Evolutionary conservation across 768 basidiomycete genomes (phyloP), one percentile per base, ranked within the genome.

Genomic region (Neoboletus brunneissimus): DNA sequence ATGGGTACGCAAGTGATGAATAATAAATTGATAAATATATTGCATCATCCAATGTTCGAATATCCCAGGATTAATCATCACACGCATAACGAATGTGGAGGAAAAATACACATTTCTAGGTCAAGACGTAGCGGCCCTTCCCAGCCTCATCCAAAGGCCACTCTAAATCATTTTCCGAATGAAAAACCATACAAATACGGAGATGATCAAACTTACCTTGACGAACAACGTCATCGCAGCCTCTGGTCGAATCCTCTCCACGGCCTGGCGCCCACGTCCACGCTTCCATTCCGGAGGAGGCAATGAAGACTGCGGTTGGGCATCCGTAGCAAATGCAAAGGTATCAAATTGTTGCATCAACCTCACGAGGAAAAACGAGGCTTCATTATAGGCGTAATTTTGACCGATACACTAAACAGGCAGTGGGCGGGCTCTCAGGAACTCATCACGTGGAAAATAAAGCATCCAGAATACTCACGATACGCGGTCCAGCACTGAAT

Each of bases 361-460:
- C 31, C 85, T 77, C 11, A 84, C 82, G 42, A 89, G 79, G 70
- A 89, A 83, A 64, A 82, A 89, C n/a, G 85, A 82, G 47, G 84
- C 83, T 71, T 89, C 84, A 66, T 88, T 88, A 63, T 86, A 86
- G 6, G 88, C 88, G 55, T 89, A 89, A 62, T 88, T 85, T 66
- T 87, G 84, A 12, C 85, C 85, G 20, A 89, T 69, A 62, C 87
- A 88, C 86, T 88, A 35, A 55, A 48, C 23, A 48, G 41, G 63
- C 38, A 49, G 50, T 60, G 59, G 56, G 61, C 55, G 59, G 45
- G 37, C 15, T 60, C 58, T 60, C 43, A 61, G 58, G n/a, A 41
- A 54, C 18, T 32, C 25, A 41, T 53, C 60, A 56, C 54, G 25
- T 51, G 44, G 48, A 32, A 35, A 18, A 46, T 35, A 23, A 31